Evolutionary conservation across 192 early-diverging fungal species (phyloP), one percentile per base, ranked within the genome.

Genomic region (Lobulomyces angularis): DNA sequence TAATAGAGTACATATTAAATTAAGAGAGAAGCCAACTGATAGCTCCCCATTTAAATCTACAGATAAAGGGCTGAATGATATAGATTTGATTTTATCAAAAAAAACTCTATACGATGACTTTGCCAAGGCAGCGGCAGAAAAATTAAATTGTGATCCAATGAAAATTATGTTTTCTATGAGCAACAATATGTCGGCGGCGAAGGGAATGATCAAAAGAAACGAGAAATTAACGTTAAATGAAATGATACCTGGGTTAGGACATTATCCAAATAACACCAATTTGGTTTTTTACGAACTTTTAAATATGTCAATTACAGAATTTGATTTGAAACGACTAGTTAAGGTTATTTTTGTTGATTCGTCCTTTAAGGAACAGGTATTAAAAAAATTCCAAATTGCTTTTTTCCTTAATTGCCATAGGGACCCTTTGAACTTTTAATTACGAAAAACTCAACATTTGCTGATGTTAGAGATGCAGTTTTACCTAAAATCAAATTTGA

Each of bases 231-330:
- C 61, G 20, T 51, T 86, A 11, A 35, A 59, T 7, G 69, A 79
- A 29, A 81, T 80, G 64, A 51, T 74, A 21, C 43, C 43, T 12
- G 22, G 27, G 24, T 32, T 46, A 5, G 51, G 41, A 24, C 49
- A 61, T 38, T 46, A 46, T 44, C 29, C 39, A 27, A 11, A 20
- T 0, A 35, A 3, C 36, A 50, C 62, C 27, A 59, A 59, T 27
- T 46, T 65, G 8, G 43, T 97, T 6, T 72, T 65, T 42, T 97
- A 91, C 56, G 90, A 97, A 53, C 65, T 86, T 32, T 42, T 94
- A 34, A 82, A 89, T 24, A 67, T 90, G 16, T 65, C 74, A 27
- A 65, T 94, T 14, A 51, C 64, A 18, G 88, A 97, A 57, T 56
- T 94, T 17, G 90, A 94, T 41, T 78, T 47, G 24, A 90, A 89